A percentile compares a stretch with the other conserved stretches of the same genome.
Conservation (phyloP, 805 yeast genomes). For the Yarrowia hollandica region DNA sequence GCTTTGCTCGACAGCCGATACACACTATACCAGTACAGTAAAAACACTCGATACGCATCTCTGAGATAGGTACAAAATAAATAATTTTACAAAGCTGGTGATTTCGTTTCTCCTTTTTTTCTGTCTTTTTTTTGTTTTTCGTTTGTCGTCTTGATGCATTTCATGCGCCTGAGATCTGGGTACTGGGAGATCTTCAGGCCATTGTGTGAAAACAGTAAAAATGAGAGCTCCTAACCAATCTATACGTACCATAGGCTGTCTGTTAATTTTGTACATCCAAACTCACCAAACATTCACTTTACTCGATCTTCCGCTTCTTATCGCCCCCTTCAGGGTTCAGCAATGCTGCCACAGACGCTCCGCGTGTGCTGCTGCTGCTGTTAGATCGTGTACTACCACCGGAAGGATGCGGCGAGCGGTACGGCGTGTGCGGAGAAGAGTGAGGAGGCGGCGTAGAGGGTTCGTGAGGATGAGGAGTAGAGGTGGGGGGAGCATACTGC, state of each 20-base stretch:
- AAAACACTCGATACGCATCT: not conserved
- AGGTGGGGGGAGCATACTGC: constrained; percentile 10
- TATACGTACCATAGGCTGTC: constrained; percentile 25
- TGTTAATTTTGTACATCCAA: not conserved
- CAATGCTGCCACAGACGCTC: constrained; percentile 24
- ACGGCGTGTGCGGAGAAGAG: constrained; percentile 29
- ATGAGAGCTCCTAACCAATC: constrained; percentile 18
- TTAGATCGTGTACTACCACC: constrained; percentile 24
- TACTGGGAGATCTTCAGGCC: constrained; percentile 1
- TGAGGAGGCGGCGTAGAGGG: constrained; percentile 28
- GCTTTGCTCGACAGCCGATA: no score
- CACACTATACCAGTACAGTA: not conserved
- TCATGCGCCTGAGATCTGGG: constrained; percentile 18
- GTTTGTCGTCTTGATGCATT: not conserved
- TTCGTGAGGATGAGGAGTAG: constrained; percentile 21
- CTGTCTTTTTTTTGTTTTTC: not conserved
- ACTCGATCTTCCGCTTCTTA: constrained; percentile 25
- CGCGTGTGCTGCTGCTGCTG: constrained; percentile 15
- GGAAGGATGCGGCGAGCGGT: constrained; percentile 26
- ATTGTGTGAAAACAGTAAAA: not conserved
- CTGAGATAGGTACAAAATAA: constrained; percentile 11
- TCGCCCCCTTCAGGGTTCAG: constrained; percentile 25
- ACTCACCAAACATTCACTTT: not conserved
- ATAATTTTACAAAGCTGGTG: constrained; percentile 21
- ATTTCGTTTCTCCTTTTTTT: not conserved